Base-by-base conservation (phyloP, 1,284 basidiomycete genomes). In the Uromyces viciae-fabae region DNA sequence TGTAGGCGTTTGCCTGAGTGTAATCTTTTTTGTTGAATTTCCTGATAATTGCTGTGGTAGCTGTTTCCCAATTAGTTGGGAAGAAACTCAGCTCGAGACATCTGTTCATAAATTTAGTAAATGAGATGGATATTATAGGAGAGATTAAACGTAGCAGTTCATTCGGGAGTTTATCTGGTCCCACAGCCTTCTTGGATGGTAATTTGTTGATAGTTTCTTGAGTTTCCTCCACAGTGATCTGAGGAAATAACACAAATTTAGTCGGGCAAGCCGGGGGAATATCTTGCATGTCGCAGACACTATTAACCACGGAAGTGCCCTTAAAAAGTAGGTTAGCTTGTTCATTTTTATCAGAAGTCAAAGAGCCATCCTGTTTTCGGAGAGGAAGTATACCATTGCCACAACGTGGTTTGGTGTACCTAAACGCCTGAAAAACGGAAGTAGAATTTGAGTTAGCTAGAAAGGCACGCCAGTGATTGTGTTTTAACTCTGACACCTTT, bases 351-450 rank as follows among this genome's bases (percentile, higher is more conserved):
- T 62, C 22, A 3, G 49, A 52, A 9, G 40, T 74, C 28, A 56
- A 1, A 19, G 2, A 3, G 11, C 46, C 54, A 38, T 38, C n/a
- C 3, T 17, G 3, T 5, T n/a, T n/a, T 14, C n/a, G 15, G 38
- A 58, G 31, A 15, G 58, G 56, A 22, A 64, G 58, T 1, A 66
- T 52, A 0, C 33, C 28, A 9, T 17, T 3, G 3, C 52, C 33
- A n/a, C 49, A 28, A 0, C 46, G 49, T 2, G 75, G 62, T 42
- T 78, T 78, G 25, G 75, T 78, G 43, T n/a, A 78, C 36, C 60
- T 33, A 28, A 69, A 68, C 4, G 64, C 76, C 46, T 78, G 62
- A 19, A 71, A 78, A 7, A 69, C 52, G 3, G 49, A 11, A 22
- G 38, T 74, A 2, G 31, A 42, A 5, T 11, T 3, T 0, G 43